A percentile compares a stretch with the other conserved stretches of the same genome.
Evolutionary conservation across 805 yeast genomes (phyloP).

Genomic region (Kodamaea jinghongensis): DNA sequence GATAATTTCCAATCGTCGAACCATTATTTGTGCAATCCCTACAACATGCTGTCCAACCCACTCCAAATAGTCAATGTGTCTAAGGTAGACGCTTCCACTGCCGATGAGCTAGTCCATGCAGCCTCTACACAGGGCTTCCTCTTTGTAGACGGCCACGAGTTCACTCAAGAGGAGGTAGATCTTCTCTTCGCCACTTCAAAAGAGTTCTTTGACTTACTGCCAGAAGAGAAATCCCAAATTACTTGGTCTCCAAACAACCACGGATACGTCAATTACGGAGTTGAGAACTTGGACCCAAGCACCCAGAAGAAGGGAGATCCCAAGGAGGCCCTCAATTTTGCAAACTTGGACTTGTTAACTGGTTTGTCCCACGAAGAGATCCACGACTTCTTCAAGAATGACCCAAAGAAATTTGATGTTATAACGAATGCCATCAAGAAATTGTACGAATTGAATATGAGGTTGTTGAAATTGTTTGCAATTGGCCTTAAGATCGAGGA

Average conservation of each 20-base stretch:
- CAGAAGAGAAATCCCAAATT: conserved; percentile 47
- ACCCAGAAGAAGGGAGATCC: conserved; percentile 50
- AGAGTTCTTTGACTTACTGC: conserved; percentile 51
- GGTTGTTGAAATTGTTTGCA: conserved; percentile 55
- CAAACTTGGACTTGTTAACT: conserved; percentile 47
- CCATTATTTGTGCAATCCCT: no score
- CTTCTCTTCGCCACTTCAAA: conserved; percentile 48
- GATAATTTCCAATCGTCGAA: no score
- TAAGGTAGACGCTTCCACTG: conserved; percentile 40
- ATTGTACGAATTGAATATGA: conserved; percentile 48
- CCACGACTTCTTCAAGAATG: conserved; percentile 50
- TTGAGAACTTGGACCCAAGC: conserved; percentile 47
- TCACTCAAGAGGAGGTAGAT: conserved; percentile 53
- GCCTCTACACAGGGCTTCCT: conserved; percentile 65
- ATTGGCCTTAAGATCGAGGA: conserved; percentile 62
- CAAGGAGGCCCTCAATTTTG: conserved; percentile 70
- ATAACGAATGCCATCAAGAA: conserved; percentile 39
- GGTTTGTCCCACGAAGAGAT: conserved; percentile 42
- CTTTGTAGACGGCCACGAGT: conserved; percentile 66
- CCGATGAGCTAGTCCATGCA: conserved; percentile 52
- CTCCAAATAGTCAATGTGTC: conserved; percentile 59
- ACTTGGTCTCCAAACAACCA: conserved; percentile 54
- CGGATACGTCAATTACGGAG: conserved; percentile 57
- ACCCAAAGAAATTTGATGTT: conserved; percentile 39
- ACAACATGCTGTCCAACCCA: conserved; percentile 33